Evolutionary conservation across 2,329 filamentous ascomycete species (phyloP).

Genomic region (Colletotrichum liaoningense): DNA sequence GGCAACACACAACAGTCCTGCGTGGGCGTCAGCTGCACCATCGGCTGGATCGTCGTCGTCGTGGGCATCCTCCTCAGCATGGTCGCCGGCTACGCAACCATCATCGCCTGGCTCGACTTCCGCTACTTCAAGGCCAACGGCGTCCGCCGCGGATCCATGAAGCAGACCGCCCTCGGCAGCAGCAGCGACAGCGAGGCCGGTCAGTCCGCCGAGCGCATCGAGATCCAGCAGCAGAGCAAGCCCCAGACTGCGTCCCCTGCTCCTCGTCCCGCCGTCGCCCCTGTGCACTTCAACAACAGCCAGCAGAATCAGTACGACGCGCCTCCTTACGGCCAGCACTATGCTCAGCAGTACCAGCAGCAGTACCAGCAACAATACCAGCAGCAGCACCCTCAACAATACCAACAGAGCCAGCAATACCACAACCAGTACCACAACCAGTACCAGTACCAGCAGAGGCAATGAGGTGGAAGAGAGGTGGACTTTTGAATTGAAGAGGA

Average conservation of each 20-base stretch:
- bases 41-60: conserved; percentile 29
- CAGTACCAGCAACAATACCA: neutral
- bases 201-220: neutral
- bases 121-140: conserved; percentile 17
- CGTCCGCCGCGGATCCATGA: conserved; percentile 9
- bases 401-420: neutral
- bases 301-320: neutral
- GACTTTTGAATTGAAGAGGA: neutral
- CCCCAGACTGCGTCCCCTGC: neutral
- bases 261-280: neutral
- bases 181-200: conserved; percentile 1
- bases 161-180: conserved; percentile 12
- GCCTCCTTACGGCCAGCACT: neutral
- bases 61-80: conserved; percentile 26
- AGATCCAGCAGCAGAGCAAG: neutral
- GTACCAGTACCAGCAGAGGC: neutral
- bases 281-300: neutral
- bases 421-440: neutral
- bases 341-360: neutral
- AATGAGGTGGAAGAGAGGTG: neutral
- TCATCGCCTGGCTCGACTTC: conserved; percentile 29
- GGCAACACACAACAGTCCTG: conserved; percentile 17
- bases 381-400: neutral
- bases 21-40: conserved; percentile 26
- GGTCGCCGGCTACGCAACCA: conserved; percentile 16